Conservation (phyloP, 2,329 filamentous ascomycete genomes). For the Xylaria sp. region DNA sequence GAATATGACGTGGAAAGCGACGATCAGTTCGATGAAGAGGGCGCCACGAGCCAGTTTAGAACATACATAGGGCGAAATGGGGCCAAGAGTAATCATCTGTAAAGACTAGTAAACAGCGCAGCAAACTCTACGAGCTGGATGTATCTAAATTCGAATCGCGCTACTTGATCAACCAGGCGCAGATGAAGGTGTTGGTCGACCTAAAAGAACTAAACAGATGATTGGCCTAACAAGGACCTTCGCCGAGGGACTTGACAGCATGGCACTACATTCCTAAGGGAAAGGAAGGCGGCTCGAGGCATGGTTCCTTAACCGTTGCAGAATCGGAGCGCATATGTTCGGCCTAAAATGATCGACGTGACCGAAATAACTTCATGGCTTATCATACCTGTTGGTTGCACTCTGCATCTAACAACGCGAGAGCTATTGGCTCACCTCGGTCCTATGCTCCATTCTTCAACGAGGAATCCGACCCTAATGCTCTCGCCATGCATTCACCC, state of each 20-base stretch:
- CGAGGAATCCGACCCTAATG: conserved; percentile 1
- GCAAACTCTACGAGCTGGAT: conserved; percentile 23
- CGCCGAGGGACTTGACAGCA: not conserved
- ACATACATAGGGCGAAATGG: conserved; percentile 54
- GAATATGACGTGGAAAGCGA: conserved; percentile 60
- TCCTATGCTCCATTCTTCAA: not conserved
- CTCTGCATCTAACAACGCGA: conserved; percentile 32
- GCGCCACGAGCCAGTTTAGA: conserved; percentile 41
- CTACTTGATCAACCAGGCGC: conserved; percentile 9
- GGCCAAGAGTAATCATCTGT: conserved; percentile 47
- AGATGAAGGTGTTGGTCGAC: conserved; percentile 13
- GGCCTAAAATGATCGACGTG: conserved; percentile 3
- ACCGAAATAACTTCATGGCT: conserved; percentile 4
- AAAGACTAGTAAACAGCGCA: conserved; percentile 30
- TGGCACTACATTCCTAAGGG: not conserved
- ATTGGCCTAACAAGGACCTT: not conserved
- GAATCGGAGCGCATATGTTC: conserved; percentile 20
- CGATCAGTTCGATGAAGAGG: conserved; percentile 45
- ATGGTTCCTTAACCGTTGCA: conserved; percentile 7
- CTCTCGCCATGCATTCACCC: conserved; percentile 6
- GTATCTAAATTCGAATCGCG: conserved; percentile 1
- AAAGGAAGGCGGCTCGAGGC: conserved; percentile 12
- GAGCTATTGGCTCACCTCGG: not conserved
- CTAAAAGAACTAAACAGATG: conserved; percentile 12
- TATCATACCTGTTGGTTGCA: conserved; percentile 21